A percentile compares a stretch with the other conserved stretches of the same genome.
Evolutionary conservation across 2,329 filamentous ascomycete species (phyloP).

Genomic region (Epichloe gansuensis): DNA sequence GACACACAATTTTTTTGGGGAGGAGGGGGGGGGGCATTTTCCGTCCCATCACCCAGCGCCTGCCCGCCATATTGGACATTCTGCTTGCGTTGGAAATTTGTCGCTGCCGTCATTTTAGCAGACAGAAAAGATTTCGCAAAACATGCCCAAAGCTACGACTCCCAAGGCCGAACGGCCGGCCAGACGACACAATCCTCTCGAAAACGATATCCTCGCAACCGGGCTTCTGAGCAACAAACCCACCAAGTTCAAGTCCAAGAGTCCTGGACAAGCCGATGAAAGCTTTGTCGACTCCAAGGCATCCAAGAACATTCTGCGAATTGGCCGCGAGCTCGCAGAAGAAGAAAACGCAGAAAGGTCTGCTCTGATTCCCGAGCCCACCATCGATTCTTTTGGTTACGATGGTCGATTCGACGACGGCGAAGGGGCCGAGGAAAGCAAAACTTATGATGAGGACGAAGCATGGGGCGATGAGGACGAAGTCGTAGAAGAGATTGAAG

Average conservation of each 20-base stretch:
- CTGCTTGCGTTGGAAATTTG: neutral
- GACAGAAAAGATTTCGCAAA: slow-evolving; percentile 8
- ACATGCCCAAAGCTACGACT: slow-evolving; percentile 69
- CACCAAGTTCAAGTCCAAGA: slow-evolving; percentile 56
- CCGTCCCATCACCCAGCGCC: slow-evolving; percentile 5
- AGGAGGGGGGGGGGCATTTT: slow-evolving; percentile 12
- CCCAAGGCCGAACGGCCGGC: slow-evolving; percentile 42
- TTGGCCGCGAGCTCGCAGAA: slow-evolving; percentile 77
- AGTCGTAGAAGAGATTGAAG: slow-evolving; percentile 57
- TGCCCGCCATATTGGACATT: neutral
- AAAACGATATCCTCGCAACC: slow-evolving; percentile 68
- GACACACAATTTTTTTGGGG: slow-evolving; percentile 18
- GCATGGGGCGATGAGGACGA: slow-evolving; percentile 74
- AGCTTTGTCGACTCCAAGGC: slow-evolving; percentile 77
- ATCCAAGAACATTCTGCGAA: slow-evolving; percentile 75
- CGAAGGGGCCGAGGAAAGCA: slow-evolving; percentile 30
- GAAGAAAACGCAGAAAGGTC: slow-evolving; percentile 47
- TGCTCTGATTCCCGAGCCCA: slow-evolving; percentile 24
- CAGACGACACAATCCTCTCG: slow-evolving; percentile 78
- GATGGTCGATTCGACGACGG: slow-evolving; percentile 58
- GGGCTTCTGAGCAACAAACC: slow-evolving; percentile 60
- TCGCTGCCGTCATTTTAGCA: neutral
- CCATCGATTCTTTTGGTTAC: slow-evolving; percentile 56
- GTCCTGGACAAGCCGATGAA: slow-evolving; percentile 47
- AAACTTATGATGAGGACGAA: slow-evolving; percentile 43